These are phyloP conservation scores for Aspergillus pseudonomiae DNA, from an alignment of 2,329 filamentous ascomycete species.

Conservation along the genomic window DNA sequence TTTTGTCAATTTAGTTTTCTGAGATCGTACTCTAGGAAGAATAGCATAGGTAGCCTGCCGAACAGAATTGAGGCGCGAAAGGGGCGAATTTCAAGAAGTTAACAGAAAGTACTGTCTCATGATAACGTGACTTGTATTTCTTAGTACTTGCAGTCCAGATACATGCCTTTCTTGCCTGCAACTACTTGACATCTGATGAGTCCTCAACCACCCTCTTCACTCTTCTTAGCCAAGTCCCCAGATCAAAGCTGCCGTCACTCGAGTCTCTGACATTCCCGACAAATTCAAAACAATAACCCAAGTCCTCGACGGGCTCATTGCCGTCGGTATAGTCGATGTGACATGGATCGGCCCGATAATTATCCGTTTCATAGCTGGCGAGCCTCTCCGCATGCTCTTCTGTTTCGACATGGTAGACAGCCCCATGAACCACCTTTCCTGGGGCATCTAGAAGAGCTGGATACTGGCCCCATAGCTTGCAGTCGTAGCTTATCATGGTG, in stretches of 20 bases:
- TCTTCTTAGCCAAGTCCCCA: slow-evolving; percentile 21
- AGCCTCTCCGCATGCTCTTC: slow-evolving; percentile 24
- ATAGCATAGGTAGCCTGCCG: no score
- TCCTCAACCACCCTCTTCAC: slow-evolving; percentile 11
- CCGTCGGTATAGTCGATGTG: slow-evolving; percentile 22
- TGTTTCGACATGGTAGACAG: slow-evolving; percentile 27
- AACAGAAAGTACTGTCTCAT: not conserved
- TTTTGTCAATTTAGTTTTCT: no score
- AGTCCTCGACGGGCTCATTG: slow-evolving; percentile 14
- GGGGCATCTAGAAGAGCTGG: slow-evolving; percentile 27
- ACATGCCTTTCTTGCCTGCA: not conserved
- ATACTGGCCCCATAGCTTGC: slow-evolving; percentile 35
- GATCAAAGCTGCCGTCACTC: slow-evolving; percentile 23
- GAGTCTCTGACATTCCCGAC: slow-evolving; percentile 22
- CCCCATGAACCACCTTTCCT: slow-evolving; percentile 23
- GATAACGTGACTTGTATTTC: not conserved
- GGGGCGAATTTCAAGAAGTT: not conserved
- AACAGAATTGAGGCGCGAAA: not conserved
- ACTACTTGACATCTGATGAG: not conserved
- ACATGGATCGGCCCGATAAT: slow-evolving; percentile 20
- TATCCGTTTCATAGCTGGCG: slow-evolving; percentile 28
- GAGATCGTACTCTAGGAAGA: no score
- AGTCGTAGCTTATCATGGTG: slow-evolving; percentile 27
- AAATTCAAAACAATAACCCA: slow-evolving; percentile 24
- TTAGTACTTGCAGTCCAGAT: not conserved